These are phyloP conservation scores for Trichopus zeylanicus DNA, from an alignment of 116 monocot genomes.

Conservation along the genomic window DNA sequence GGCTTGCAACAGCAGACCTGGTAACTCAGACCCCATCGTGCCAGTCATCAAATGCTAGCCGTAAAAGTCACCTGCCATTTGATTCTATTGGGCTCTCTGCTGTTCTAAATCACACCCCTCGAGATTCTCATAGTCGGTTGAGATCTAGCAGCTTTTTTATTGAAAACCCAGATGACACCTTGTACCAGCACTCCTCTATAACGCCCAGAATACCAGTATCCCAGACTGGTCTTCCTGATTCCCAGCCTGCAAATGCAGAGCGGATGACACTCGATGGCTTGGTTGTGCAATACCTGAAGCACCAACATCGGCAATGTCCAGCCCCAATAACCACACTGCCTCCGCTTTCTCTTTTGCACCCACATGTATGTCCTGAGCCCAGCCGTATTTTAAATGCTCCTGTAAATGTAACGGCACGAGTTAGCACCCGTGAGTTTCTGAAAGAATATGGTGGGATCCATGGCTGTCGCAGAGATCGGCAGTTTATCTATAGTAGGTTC, in stretches of 20 bases:
- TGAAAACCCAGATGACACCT: slow-evolving; percentile 45
- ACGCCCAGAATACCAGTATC: slow-evolving; percentile 12
- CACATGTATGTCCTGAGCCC: slow-evolving; percentile 93
- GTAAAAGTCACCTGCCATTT: slow-evolving; percentile 15
- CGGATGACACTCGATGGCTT: slow-evolving; percentile 87
- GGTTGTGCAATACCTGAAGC: slow-evolving; percentile 94
- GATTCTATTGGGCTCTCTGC: slow-evolving; percentile 32
- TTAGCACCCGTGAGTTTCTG: slow-evolving; percentile 59
- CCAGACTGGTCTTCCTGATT: slow-evolving; percentile 28
- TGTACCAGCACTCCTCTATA: slow-evolving; percentile 23
- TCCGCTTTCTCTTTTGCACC: slow-evolving; percentile 92
- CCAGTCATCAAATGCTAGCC: slow-evolving; percentile 38
- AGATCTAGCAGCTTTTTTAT: slow-evolving; percentile 15
- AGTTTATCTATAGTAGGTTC: slow-evolving; percentile 93
- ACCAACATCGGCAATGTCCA: slow-evolving; percentile 96
- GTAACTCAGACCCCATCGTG: slow-evolving; percentile 27
- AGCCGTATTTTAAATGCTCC: slow-evolving; percentile 83
- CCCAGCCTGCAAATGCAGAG: slow-evolving; percentile 44
- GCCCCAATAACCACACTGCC: slow-evolving; percentile 97
- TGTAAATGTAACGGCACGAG: slow-evolving; percentile 72
- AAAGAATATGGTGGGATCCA: slow-evolving; percentile 72
- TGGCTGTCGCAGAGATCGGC: slow-evolving; percentile 71
- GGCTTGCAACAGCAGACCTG: slow-evolving; percentile 29
- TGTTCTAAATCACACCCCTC: slow-evolving; percentile 14
- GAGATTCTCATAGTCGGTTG: slow-evolving; percentile 16